phyloP scores from a whole-genome alignment of 1,284 basidiomycete genomes.

The Coniferiporia sulphurascens region DNA sequence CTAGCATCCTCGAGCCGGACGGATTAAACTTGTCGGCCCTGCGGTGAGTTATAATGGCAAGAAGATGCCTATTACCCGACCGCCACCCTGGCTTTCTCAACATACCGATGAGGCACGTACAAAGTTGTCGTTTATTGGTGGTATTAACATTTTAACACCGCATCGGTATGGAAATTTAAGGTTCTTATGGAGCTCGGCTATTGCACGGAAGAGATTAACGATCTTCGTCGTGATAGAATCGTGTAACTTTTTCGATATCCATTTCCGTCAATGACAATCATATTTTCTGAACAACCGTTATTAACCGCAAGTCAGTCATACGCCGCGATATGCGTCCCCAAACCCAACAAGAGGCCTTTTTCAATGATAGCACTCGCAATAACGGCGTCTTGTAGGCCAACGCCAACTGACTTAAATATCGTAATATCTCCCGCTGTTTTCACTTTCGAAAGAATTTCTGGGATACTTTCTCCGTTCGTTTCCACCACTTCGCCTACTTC shows the following conservation, averaged over 20 bases:
- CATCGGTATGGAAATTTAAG: constrained; percentile 31
- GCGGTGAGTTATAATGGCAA: constrained; percentile 85
- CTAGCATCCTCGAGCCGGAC: constrained; percentile 75
- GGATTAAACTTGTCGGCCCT: constrained; percentile 81
- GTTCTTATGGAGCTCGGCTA: constrained; percentile 72
- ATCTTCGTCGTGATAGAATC: neutral
- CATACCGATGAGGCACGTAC: constrained; percentile 70
- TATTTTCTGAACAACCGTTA: neutral
- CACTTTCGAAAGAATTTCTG: constrained; percentile 27
- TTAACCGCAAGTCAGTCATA: constrained; percentile 29
- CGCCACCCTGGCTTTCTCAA: constrained; percentile 82
- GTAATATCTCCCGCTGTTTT: constrained; percentile 46
- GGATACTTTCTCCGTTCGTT: constrained; percentile 26
- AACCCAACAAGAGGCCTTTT: constrained; percentile 33
- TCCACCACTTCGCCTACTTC: constrained; percentile 61
- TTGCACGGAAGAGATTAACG: constrained; percentile 43
- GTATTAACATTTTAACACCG: neutral
- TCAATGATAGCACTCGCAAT: constrained; percentile 49
- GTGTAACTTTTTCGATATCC: neutral
- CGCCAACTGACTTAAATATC: constrained; percentile 75
- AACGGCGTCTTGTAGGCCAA: constrained; percentile 72
- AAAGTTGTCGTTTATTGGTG: neutral
- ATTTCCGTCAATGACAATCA: neutral
- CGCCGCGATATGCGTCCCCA: constrained; percentile 34
- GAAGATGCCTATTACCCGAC: constrained; percentile 67